Evolutionary conservation across 352 stramenopile genomes (phyloP), one percentile per base, ranked within the genome.

Genomic region (Globisporangium ultimum): DNA sequence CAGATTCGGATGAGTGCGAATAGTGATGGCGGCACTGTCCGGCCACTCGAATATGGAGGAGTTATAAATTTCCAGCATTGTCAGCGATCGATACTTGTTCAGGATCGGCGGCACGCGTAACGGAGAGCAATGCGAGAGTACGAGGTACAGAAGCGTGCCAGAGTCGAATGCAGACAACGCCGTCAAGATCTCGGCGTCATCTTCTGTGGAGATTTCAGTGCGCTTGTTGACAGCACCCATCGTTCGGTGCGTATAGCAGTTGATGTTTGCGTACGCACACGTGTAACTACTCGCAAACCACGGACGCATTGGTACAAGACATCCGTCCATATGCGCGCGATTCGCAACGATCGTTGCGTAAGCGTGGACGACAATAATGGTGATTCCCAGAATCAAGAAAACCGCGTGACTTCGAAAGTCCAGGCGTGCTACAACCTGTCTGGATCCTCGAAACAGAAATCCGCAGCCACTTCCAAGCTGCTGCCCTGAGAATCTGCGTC

Each of bases 1-100:
- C 24, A 63, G 48, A n/a, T 15, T 20, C 2, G n/a, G 38, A n/a
- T 57, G 57, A 2, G 48, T 18, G 28, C 22, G 8, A 0, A 13
- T 40, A 0, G 40, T 40, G 43, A 76, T 51, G 0, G 60, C 21
- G 1, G 64, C 58, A 1, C 53, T 14, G 2, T 12, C 11, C 10
- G 50, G 32, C 68, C 64, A 76, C 28, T 70, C 55, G 18, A 28
- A 11, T n/a, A 75, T 59, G 6, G 68, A 68, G 28, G 59, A 53
- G 58, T 72, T 70, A 49, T 65, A 67, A 13, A 72, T 24, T 28
- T 66, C 53, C 4, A 71, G 13, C 40, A 42, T 48, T 14, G 64
- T n/a, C 6, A 74, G 42, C 10, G 56, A 63, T 7, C 21, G 32
- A 40, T 67, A 72, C 11, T 41, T 9, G 12, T 46, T 34, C 10